Conservation (phyloP, 2,329 filamentous ascomycete genomes). For the Epichloe baconii region DNA sequence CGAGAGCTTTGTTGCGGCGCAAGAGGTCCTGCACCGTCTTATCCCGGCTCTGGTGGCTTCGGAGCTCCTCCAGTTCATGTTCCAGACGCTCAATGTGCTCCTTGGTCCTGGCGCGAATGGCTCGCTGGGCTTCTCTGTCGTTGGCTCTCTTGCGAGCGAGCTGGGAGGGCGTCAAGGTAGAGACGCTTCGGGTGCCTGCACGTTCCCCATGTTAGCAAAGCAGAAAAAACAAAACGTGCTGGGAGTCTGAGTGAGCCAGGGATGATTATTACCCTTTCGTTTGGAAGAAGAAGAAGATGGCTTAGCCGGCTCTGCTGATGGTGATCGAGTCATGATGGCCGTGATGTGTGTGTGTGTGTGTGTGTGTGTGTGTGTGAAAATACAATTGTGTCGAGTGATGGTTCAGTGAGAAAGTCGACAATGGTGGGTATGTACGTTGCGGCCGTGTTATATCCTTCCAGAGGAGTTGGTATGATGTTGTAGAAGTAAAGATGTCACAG, state of each 20-base stretch:
- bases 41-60: slow-evolving; percentile 33
- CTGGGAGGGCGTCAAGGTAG: slow-evolving; percentile 77
- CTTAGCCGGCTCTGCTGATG: slow-evolving; percentile 30
- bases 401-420: neutral
- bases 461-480: neutral
- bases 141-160: slow-evolving; percentile 83
- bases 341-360: slow-evolving; percentile 4
- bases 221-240: neutral
- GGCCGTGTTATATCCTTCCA: neutral
- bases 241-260: neutral
- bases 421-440: neutral
- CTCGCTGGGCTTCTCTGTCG: slow-evolving; percentile 79
- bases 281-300: slow-evolving; percentile 20
- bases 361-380: slow-evolving; percentile 2
- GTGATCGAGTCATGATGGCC: slow-evolving; percentile 26
- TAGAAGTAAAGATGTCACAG: neutral
- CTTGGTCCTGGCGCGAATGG: slow-evolving; percentile 76
- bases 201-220: neutral
- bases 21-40: slow-evolving; percentile 38
- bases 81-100: slow-evolving; percentile 73
- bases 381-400: neutral
- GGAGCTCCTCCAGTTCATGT: slow-evolving; percentile 59
- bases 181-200: slow-evolving; percentile 59
- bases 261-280: slow-evolving; percentile 30
- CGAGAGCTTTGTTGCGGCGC: slow-evolving; percentile 38